These are phyloP conservation scores for Picochlorum sp. DNA, from an alignment of 139 green algal genomes.

Conservation along the genomic window DNA sequence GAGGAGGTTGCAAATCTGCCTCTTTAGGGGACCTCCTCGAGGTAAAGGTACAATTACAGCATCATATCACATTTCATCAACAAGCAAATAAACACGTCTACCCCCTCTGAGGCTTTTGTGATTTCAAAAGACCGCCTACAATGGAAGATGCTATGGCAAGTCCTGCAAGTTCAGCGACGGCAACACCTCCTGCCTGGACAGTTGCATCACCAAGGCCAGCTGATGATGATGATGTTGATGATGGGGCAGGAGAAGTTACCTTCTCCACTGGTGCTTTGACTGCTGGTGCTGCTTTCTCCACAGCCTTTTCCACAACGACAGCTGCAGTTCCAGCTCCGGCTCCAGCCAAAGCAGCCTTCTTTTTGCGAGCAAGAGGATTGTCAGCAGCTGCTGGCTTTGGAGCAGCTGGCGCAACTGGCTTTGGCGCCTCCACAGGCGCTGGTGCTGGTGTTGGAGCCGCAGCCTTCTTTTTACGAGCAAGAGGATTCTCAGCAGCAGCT, in stretches of 20 bases:
- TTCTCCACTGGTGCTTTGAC: too few relatives aligned
- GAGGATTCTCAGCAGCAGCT: not conserved
- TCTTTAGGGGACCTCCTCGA: too few relatives aligned
- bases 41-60: too few relatives aligned
- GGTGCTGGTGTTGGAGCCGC: not conserved
- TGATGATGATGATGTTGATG: conserved; percentile 4
- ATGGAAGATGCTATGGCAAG: conserved; percentile 20
- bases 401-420: not conserved
- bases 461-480: not conserved
- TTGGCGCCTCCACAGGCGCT: not conserved
- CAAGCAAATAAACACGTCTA: not conserved
- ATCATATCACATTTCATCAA: too few relatives aligned
- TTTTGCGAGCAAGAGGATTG: not conserved
- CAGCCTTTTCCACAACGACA: not conserved
- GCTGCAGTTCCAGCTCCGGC: conserved; percentile 1
- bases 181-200: conserved; percentile 20
- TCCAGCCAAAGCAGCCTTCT: conserved; percentile 1
- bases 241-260: not conserved
- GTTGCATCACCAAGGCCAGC: not conserved
- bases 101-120: not conserved
- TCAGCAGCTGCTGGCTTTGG: not conserved
- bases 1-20: too few relatives aligned
- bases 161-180: conserved; percentile 15
- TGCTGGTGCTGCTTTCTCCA: not conserved
- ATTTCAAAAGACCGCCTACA: conserved; percentile 7